Base-by-base conservation (phyloP, 768 basidiomycete genomes). In the Amanita rimosa region DNA sequence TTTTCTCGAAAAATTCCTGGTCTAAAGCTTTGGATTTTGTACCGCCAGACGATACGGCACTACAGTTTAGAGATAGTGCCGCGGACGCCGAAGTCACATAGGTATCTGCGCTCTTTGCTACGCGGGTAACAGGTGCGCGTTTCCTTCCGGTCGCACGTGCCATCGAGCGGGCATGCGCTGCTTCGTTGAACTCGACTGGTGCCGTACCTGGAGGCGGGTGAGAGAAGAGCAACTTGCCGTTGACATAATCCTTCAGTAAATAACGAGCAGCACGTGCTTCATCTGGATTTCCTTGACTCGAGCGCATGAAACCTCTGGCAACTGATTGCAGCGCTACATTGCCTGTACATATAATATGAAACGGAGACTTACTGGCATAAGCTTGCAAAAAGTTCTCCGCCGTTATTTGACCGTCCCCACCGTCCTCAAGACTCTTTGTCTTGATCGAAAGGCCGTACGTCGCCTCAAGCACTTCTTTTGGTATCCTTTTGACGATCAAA, bases 231-330 rank as follows among this genome's bases (percentile, higher is more conserved):
- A 99, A 73, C 57, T 90, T 92, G 21, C 88, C 96, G 56, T 86
- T 93, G 52, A 98, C 93, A 59, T 94, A 99, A 67, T 99, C 96
- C 64, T 99, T 99, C 43, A 99, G 74, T 49, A 99, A 72, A 60
- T 85, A 85, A 51, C 96, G 81, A 13, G 95, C 90, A 0, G 96
- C 80, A 45, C 92, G 83, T 26, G 96, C 91, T 60, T 97, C 93
- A 60, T 99, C 96, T 8, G 95, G 94, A 65, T 94, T 96, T 37
- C 96, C 96, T 68, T 94, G 91, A 1, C 95, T 91, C 1, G 93
- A 81, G 34, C 95, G 81, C 59, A 83, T 87, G 64, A 86, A 96
- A 29, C 96, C 96, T 56, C 95, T 74, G 24, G 81, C 95, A 58
- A 98, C 96, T 99, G 53, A 34, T 22, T 34, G n/a, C 19, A 21